Conservation (phyloP, 345 rosid genomes). For the Noccaea bulbosa region DNA sequence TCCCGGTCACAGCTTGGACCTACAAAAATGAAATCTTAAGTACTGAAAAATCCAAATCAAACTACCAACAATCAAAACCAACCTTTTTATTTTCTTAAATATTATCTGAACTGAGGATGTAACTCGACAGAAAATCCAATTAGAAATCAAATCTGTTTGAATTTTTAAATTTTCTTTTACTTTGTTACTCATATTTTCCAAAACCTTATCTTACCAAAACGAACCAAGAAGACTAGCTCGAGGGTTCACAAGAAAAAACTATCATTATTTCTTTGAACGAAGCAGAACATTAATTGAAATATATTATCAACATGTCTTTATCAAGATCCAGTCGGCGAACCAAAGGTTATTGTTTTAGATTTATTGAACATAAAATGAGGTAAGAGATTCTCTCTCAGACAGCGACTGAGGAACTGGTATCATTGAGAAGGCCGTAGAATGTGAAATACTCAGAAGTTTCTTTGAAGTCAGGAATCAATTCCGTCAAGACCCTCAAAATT, state of each 20-base stretch:
- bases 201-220: background rate
- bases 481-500: conserved; percentile 85
- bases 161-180: background rate
- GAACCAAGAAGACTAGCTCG: conserved; percentile 5
- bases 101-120: background rate
- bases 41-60: conserved; percentile 29
- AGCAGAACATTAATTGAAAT: background rate
- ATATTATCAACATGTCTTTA: background rate
- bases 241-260: background rate
- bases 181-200: background rate
- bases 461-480: conserved; percentile 72
- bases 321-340: conserved; percentile 3
- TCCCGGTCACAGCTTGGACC: conserved; percentile 37
- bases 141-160: background rate
- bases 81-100: too few relatives aligned
- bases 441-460: conserved; percentile 63
- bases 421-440: conserved; percentile 63
- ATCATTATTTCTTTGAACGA: background rate
- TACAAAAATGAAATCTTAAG: conserved; percentile 24
- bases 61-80: background rate
- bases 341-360: background rate
- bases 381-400: conserved; percentile 34
- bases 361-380: background rate
- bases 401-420: conserved; percentile 57
- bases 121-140: background rate